Evolutionary conservation across 2,329 filamentous ascomycete species (phyloP).

Genomic region (Mycosphaerella arachidis): DNA sequence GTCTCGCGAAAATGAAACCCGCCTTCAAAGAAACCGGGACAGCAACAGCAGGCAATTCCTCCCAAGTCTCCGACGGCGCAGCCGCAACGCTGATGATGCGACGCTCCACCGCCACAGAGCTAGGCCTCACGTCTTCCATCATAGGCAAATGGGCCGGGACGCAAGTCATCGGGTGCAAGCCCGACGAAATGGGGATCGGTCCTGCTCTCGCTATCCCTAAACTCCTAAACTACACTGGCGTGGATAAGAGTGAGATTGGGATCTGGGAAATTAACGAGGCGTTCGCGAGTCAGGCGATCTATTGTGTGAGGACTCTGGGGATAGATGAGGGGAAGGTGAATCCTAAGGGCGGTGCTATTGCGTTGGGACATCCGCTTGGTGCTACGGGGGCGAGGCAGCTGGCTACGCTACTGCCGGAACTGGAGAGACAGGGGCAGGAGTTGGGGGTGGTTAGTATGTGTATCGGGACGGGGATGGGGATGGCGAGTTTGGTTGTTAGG

Average conservation of each 20-base stretch:
- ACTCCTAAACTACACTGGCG: constrained; percentile 64
- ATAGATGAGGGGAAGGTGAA: constrained; percentile 72
- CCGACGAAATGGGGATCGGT: constrained; percentile 92
- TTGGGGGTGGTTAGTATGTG: constrained; percentile 91
- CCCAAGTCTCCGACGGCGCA: constrained; percentile 83
- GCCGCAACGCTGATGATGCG: constrained; percentile 81
- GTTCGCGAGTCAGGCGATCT: constrained; percentile 59
- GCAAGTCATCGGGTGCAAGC: constrained; percentile 69
- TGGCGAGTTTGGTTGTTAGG: constrained; percentile 49
- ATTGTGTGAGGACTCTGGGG: constrained; percentile 68
- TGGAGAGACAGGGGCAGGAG: constrained; percentile 63
- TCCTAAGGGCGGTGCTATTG: constrained; percentile 88
- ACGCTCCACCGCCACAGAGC: constrained; percentile 67
- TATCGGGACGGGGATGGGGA: constrained; percentile 51
- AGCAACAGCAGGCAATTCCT: constrained; percentile 80
- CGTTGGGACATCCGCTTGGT: constrained; percentile 86
- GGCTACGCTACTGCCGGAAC: constrained; percentile 65
- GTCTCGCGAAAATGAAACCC: constrained; percentile 74
- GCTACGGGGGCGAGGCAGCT: constrained; percentile 82
- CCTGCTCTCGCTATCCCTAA: constrained; percentile 82
- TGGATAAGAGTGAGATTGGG: constrained; percentile 65
- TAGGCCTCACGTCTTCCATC: constrained; percentile 65
- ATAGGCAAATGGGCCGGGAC: constrained; percentile 80
- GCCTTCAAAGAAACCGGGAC: constrained; percentile 72
- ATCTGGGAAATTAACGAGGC: constrained; percentile 94